These are phyloP conservation scores for Penicillium palitans DNA, from an alignment of 2,329 filamentous ascomycete genomes.

Conservation along the genomic window DNA sequence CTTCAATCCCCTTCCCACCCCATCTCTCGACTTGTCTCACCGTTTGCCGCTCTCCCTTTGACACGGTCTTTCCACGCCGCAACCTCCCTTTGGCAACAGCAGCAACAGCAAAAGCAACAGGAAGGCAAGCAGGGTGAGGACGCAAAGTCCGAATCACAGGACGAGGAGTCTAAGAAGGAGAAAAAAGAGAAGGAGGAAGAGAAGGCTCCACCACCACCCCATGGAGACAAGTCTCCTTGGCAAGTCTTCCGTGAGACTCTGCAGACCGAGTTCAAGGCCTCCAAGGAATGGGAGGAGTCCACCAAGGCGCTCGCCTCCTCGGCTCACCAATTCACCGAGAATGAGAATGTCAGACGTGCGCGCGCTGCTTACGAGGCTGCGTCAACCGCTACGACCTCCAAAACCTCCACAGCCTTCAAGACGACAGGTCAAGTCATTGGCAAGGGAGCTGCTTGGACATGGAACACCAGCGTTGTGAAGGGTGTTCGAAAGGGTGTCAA, in stretches of 20 bases:
- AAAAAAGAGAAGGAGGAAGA: conserved; percentile 56
- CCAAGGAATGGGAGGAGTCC: conserved; percentile 98
- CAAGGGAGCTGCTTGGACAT: conserved; percentile 91
- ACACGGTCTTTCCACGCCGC: conserved; percentile 42
- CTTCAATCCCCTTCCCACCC: conserved; percentile 34
- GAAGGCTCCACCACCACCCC: conserved; percentile 84
- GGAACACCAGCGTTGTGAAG: conserved; percentile 93
- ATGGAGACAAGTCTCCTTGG: conserved; percentile 98
- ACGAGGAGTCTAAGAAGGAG: conserved; percentile 51
- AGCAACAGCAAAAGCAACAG: conserved; percentile 35
- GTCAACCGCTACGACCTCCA: conserved; percentile 76
- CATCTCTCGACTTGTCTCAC: conserved; percentile 34
- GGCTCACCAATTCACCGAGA: conserved; percentile 89
- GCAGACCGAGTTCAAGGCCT: conserved; percentile 88
- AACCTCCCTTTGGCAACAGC: conserved; percentile 34
- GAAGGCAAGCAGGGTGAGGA: conserved; percentile 43
- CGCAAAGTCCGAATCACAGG: conserved; percentile 41
- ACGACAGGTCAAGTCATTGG: conserved; percentile 83
- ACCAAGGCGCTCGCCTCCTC: conserved; percentile 90
- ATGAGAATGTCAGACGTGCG: conserved; percentile 82
- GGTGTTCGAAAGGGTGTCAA: conserved; percentile 83
- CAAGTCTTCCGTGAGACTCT: conserved; percentile 99
- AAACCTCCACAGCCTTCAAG: conserved; percentile 77
- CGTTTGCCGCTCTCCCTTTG: conserved; percentile 38
- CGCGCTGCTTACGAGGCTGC: conserved; percentile 84